These are phyloP conservation scores for Alternaria novae-zelandiae DNA, from an alignment of 2,329 filamentous ascomycete species.

Conservation along the genomic window DNA sequence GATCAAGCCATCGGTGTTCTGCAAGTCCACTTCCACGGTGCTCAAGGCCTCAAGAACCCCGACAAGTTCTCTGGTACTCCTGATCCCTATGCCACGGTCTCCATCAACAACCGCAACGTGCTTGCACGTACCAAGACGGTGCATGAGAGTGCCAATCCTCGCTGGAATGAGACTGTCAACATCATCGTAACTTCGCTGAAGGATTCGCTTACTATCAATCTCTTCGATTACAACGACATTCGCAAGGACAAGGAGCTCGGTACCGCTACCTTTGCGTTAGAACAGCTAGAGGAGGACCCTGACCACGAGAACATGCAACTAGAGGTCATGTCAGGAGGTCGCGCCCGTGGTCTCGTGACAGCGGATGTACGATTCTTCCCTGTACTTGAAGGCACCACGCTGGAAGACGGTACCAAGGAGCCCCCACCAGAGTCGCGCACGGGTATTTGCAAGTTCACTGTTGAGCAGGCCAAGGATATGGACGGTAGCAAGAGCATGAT, in stretches of 20 bases:
- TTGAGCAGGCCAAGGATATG: constrained; percentile 96
- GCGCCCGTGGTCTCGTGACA: constrained; percentile 78
- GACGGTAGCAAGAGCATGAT: constrained; percentile 92
- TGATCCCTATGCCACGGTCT: constrained; percentile 87
- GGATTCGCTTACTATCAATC: constrained; percentile 81
- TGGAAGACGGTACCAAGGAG: constrained; percentile 77
- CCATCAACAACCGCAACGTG: constrained; percentile 80
- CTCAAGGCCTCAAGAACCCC: constrained; percentile 89
- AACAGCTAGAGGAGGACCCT: constrained; percentile 76
- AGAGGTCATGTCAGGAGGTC: constrained; percentile 84
- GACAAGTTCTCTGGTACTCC: constrained; percentile 92
- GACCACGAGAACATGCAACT: constrained; percentile 85
- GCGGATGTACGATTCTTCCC: constrained; percentile 95
- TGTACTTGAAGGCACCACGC: constrained; percentile 74
- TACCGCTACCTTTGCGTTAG: constrained; percentile 81
- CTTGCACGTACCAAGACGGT: constrained; percentile 90
- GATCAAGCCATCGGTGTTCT: constrained; percentile 96
- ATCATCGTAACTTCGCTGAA: constrained; percentile 91
- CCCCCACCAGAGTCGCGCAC: constrained; percentile 89
- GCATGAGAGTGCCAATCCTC: constrained; percentile 81
- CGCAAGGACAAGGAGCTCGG: constrained; percentile 97
- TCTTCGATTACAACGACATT: constrained; percentile 94
- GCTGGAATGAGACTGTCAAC: constrained; percentile 97
- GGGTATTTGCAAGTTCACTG: constrained; percentile 89
- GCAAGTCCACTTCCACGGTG: constrained; percentile 88